Base-by-base conservation (phyloP, 1,284 basidiomycete genomes). In the Trichosporon asahii region DNA sequence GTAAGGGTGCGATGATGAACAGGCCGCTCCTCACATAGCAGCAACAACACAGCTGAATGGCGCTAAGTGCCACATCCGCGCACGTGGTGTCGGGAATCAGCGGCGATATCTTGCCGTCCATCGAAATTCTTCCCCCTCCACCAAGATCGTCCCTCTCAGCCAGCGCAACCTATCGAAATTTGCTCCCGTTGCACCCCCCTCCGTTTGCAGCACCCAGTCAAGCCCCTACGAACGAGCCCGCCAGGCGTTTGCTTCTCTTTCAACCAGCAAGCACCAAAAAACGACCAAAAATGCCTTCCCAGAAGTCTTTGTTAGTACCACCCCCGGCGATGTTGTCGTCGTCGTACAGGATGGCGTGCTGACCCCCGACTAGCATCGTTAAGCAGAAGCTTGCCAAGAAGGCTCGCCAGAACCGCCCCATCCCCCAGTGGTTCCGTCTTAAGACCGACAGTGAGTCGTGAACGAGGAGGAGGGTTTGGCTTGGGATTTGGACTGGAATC, bases 351-450 rank as follows among this genome's bases (percentile, higher is more conserved):
- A n/a, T 14, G 57, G 27, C 15, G 57, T 61, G 57, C 74, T 98
- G 98, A 61, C 57, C 27, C n/a, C 49, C 27, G 27, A 9, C 31
- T 27, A 61, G 57, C 90, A 73, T 76, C 71, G 77, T 80, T 75
- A 81, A 99, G 89, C 90, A 91, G 84, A 95, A 91, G 84, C 93
- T 99, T 78, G 94, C 96, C 82, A 98, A 98, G 90, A 95, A 95
- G 74, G 85, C 88, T 73, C 90, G 93, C 83, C 94, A 96, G 89
- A 99, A 99, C 89, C 89, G 96, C 83, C 95, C 95, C 76, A 96
- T 98, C 75, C 95, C 95, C 75, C 94, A 96, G 83, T 98, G 95
- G 95, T 98, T 95, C 90, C 93, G 95, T 79, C 88, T 98, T 76
- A 98, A 97, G 89, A 91, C 93, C 78, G 95, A 94, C 85, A 92